phyloP scores from a whole-genome alignment of 257 asterid species.

The Anisodus acutangulus region DNA sequence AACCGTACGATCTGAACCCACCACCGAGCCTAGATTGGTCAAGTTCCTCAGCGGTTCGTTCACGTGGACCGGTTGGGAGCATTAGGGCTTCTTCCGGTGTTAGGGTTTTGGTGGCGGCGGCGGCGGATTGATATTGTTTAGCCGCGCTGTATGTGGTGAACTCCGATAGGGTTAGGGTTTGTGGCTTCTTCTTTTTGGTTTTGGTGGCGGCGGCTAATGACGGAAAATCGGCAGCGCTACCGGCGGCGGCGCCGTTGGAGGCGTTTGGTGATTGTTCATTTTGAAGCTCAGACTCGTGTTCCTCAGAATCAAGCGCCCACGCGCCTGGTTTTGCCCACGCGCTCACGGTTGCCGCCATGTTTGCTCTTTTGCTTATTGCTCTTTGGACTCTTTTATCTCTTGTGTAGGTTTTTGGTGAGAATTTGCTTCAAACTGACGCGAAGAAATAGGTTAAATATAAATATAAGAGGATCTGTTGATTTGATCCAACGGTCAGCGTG shows the following conservation, averaged over 20 bases:
- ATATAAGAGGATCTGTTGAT: conserved; percentile 30
- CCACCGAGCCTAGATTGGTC: conserved; percentile 66
- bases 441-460: conserved; percentile 13
- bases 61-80: conserved; percentile 88
- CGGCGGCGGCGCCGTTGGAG: conserved; percentile 35
- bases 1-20: conserved; percentile 79
- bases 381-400: conserved; percentile 22
- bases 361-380: conserved; percentile 32
- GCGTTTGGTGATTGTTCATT: conserved; percentile 39
- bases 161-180: conserved; percentile 60
- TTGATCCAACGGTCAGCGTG: conserved; percentile 48
- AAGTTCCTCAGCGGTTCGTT: conserved; percentile 83
- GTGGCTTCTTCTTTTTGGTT: conserved; percentile 76
- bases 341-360: conserved; percentile 87
- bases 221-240: conserved; percentile 61
- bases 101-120: conserved; percentile 40
- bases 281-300: conserved; percentile 70
- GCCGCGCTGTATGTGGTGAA: conserved; percentile 48
- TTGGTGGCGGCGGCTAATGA: conserved; percentile 65
- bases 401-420: conserved; percentile 50
- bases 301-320: conserved; percentile 91
- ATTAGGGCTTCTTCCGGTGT: conserved; percentile 56
- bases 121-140: conserved; percentile 44
- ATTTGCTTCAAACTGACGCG: conserved; percentile 52
- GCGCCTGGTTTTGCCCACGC: conserved; percentile 85